A percentile compares a stretch with the other conserved stretches of the same genome.
Evolutionary conservation across 202 grass and related monocot genomes (phyloP).

Genomic region (Elaeis oleifera): DNA sequence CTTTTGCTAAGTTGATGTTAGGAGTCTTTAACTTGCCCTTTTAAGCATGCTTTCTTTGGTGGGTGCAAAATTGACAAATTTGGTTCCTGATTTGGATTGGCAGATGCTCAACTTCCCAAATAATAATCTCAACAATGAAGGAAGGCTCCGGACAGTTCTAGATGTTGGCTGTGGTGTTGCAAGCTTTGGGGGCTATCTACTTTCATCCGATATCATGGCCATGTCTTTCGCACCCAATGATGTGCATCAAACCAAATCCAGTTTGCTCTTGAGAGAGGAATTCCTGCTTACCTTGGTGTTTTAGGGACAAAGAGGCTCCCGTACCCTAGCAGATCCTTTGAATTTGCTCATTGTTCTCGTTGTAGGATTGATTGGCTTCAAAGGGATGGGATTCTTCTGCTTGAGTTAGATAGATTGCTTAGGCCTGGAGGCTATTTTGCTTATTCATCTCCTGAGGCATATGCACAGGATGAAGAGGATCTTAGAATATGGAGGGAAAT

Average conservation of each 20-base stretch:
- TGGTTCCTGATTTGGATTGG: constrained; percentile 7
- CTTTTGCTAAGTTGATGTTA: too few relatives aligned
- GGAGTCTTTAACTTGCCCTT: neutral
- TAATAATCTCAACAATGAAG: constrained; percentile 80
- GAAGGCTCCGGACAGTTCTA: constrained; percentile 79
- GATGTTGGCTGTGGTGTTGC: constrained; percentile 98
- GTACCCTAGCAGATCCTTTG: constrained; percentile 93
- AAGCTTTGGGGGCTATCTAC: constrained; percentile 93
- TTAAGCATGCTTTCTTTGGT: neutral
- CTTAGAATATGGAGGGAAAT: constrained; percentile 93
- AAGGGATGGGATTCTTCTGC: constrained; percentile 89
- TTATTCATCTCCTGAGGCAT: constrained; percentile 96
- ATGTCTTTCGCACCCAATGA: constrained; percentile 99
- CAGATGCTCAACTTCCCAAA: constrained; percentile 95
- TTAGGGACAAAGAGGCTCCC: constrained; percentile 97
- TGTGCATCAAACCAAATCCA: constrained; percentile 98
- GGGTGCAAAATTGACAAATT: too few relatives aligned
- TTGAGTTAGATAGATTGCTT: constrained; percentile 92
- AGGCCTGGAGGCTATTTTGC: constrained; percentile 95
- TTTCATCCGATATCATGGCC: constrained; percentile 83
- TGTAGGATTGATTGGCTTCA: constrained; percentile 99
- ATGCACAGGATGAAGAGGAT: constrained; percentile 97
- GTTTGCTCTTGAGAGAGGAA: constrained; percentile 97
- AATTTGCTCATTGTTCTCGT: constrained; percentile 92
- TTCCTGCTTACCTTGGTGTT: constrained; percentile 94